Evolutionary conservation across 176 grass and related monocot species (phyloP).

Genomic region (Bolboschoenus planiculmis): DNA sequence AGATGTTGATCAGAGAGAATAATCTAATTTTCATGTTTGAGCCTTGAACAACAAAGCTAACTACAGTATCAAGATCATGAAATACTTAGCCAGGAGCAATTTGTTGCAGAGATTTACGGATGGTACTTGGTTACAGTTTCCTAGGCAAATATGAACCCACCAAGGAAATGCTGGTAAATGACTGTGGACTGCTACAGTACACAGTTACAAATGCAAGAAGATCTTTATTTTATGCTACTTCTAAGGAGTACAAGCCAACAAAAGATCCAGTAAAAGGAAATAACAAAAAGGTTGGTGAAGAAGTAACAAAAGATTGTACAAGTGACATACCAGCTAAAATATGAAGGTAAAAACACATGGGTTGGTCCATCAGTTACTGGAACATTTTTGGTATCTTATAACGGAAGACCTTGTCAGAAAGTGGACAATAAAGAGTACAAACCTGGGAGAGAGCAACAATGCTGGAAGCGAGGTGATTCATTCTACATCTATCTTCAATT

Average conservation of each 20-base stretch:
- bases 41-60: neutral
- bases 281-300: neutral
- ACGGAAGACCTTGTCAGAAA: neutral
- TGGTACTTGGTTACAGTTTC: neutral
- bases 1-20: neutral
- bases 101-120: neutral
- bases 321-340: neutral
- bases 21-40: neutral
- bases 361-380: neutral
- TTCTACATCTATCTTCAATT: conserved; percentile 72
- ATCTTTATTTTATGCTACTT: neutral
- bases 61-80: neutral
- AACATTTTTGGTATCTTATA: neutral
- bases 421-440: neutral
- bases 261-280: neutral
- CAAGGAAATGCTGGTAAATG: neutral
- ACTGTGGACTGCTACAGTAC: neutral
- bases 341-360: neutral
- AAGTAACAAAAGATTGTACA: neutral
- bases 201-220: neutral
- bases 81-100: neutral
- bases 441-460: conserved; percentile 69
- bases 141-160: neutral
- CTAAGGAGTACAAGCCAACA: neutral
- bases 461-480: conserved; percentile 73